Evolutionary conservation across 306 rosid genomes (phyloP), one percentile per base, ranked within the genome.

Genomic region (Echinosophora koreensis): DNA sequence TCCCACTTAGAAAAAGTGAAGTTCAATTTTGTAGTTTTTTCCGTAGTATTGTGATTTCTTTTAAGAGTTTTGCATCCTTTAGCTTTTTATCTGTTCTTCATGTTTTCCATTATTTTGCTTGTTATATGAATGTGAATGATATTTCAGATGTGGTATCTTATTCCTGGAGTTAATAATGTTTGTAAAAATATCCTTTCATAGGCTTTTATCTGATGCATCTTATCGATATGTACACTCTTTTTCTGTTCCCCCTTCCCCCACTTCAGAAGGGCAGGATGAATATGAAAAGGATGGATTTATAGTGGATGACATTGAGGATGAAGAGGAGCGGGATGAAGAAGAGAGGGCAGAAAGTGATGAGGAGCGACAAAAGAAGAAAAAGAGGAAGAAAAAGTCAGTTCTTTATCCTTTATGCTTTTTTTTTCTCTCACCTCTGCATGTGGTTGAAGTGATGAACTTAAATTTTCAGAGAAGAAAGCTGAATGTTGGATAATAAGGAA

Each of bases 231-330:
- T 39, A 61, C 37, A n/a, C 17, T 57, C 16, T 44, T 38, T 71
- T 46, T 66, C 28, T 82, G 51, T 22, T 13, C 38, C 56, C 9
- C 9, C 34, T n/a, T 30, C 32, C 32, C 32, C 32, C 13, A 34
- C n/a, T 70, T 63, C 80, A 80, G 97, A 90, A 80, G 99, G 98
- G 46, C 97, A 91, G 44, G 96, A 95, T 82, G 99, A 95, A 71
- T 95, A 95, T 73, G 99, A 95, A 82, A 95, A 95, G 69, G 99
- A 95, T 78, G 99, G 93, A 37, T 95, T 95, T 80, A 95, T 95
- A 77, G 98, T 95, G 30, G 98, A 95, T 76, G 98, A 92, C 37
- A 66, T 88, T 13, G 98, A 90, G 74, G 99, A 95, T 69, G 98
- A 94, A 60, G 96, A 90, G 73, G 96, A 88, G 46, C 89, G 84